Percentiles rank a stretch among this genome's conserved stretches.
Evolutionary conservation across 192 early-diverging fungal genomes (phyloP).

Genomic region (Neocallimastix lanati): DNA sequence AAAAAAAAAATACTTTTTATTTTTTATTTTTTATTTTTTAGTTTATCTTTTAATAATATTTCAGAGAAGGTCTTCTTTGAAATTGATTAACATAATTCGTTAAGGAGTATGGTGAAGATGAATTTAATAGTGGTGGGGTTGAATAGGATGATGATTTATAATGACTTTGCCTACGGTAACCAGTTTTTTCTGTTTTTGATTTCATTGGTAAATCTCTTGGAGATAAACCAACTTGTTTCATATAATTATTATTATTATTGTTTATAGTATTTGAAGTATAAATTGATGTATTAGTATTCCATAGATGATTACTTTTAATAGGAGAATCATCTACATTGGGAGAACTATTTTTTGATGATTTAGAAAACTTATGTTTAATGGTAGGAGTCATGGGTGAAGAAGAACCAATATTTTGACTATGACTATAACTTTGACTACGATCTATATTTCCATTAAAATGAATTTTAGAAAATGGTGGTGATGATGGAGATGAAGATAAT

Average conservation of each 20-base stretch:
- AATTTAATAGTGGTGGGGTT: not conserved
- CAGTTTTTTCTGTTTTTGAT: no score
- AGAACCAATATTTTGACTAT: no score
- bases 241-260: no score
- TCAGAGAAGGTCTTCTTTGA: not conserved
- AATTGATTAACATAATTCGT: not conserved
- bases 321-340: not conserved
- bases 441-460: not conserved
- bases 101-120: not conserved
- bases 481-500: not conserved
- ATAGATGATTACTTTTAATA: not conserved
- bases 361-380: not conserved
- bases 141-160: not conserved
- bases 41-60: not conserved
- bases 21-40: no score
- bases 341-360: not conserved
- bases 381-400: not conserved
- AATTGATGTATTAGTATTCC: no score
- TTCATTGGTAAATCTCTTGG: no score
- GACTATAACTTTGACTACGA: not conserved
- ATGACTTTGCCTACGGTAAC: not conserved
- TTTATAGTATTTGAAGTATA: no score
- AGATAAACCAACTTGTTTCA: no score
- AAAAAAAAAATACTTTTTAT: no score
- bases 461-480: not conserved